Evolutionary conservation across 192 early-diverging fungal species (phyloP).

Genomic region (Lunasporangiospora selenospora): DNA sequence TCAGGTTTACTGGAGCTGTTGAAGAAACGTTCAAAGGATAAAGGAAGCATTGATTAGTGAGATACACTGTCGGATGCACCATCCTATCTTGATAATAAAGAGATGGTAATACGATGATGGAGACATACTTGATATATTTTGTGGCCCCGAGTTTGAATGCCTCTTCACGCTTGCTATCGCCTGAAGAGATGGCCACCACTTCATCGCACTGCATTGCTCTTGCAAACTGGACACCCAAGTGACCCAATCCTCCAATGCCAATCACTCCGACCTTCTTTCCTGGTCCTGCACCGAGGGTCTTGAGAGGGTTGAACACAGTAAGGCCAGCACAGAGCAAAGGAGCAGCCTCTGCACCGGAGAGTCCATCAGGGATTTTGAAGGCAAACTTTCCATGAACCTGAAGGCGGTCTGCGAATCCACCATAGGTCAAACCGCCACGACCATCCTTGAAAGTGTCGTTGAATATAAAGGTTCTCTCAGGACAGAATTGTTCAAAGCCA

Average conservation of each 20-base stretch:
- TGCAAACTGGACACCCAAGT: slow-evolving; percentile 71
- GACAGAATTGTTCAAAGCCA: slow-evolving; percentile 26
- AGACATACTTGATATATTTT: slow-evolving; percentile 49
- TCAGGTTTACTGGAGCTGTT: neutral
- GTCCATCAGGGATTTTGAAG: slow-evolving; percentile 64
- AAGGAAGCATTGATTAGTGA: neutral
- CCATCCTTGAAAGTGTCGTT: slow-evolving; percentile 62
- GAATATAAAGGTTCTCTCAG: slow-evolving; percentile 53
- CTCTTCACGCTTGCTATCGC: slow-evolving; percentile 60
- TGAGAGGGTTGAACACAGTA: slow-evolving; percentile 68
- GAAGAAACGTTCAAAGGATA: too few relatives aligned
- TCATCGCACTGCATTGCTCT: slow-evolving; percentile 52
- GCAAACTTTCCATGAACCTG: slow-evolving; percentile 64
- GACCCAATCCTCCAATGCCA: slow-evolving; percentile 75
- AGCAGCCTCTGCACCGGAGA: slow-evolving; percentile 62
- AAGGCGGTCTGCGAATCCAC: slow-evolving; percentile 57
- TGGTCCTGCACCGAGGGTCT: slow-evolving; percentile 50
- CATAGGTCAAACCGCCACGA: slow-evolving; percentile 52
- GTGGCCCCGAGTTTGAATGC: slow-evolving; percentile 65
- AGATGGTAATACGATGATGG: neutral
- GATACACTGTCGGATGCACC: too few relatives aligned
- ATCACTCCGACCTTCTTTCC: slow-evolving; percentile 61
- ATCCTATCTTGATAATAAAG: too few relatives aligned
- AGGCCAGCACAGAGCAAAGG: slow-evolving; percentile 86
- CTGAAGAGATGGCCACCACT: slow-evolving; percentile 63